Evolutionary conservation across 371 early-diverging fungal species (phyloP).

Genomic region (Cokeromyces recurvatus): DNA sequence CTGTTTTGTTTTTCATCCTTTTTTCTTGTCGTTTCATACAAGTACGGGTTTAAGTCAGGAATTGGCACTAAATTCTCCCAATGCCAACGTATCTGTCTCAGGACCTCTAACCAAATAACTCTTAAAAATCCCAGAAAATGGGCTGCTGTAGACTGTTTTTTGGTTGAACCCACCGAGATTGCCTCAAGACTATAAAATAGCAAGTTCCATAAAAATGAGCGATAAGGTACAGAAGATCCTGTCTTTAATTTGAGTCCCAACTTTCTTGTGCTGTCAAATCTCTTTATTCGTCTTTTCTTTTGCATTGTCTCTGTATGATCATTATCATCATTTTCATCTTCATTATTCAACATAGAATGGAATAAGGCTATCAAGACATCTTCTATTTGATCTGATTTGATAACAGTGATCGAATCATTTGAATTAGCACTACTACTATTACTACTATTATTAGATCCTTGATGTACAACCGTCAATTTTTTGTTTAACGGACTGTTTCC

Average conservation of each 20-base stretch:
- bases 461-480: background rate
- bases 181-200: slow-evolving; percentile 50
- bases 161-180: slow-evolving; percentile 22
- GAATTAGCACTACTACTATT: slow-evolving; percentile 1
- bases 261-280: slow-evolving; percentile 16
- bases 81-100: slow-evolving; percentile 56
- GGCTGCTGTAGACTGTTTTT: slow-evolving; percentile 8
- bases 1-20: background rate
- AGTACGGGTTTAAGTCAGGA: slow-evolving; percentile 48
- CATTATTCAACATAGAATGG: background rate
- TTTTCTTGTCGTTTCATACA: slow-evolving; percentile 1
- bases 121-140: slow-evolving; percentile 58
- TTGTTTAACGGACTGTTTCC: too few relatives aligned
- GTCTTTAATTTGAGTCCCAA: slow-evolving; percentile 49
- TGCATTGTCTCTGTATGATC: background rate
- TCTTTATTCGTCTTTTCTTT: too few relatives aligned
- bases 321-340: too few relatives aligned
- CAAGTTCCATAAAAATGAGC: slow-evolving; percentile 70
- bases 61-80: slow-evolving; percentile 60
- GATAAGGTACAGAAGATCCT: slow-evolving; percentile 55
- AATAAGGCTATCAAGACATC: slow-evolving; percentile 19
- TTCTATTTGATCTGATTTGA: slow-evolving; percentile 27
- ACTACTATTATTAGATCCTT: background rate
- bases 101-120: slow-evolving; percentile 59
- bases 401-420: slow-evolving; percentile 6